Base-by-base conservation (phyloP, 2,329 filamentous ascomycete species). In the Fusarium coicis region DNA sequence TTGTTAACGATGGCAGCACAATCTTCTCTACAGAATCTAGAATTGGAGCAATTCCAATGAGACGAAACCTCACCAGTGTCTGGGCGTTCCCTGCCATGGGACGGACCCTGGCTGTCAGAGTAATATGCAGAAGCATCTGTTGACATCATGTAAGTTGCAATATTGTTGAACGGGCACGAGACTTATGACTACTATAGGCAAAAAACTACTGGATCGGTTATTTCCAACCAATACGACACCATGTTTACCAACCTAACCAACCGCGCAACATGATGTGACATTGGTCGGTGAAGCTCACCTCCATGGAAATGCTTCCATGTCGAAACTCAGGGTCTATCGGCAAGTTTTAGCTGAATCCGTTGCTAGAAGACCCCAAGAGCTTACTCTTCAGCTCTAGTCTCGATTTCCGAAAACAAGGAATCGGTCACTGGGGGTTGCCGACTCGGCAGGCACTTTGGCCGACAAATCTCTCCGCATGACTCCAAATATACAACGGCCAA, bases 381-480 rank as follows among this genome's bases (percentile, higher is more conserved):
- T 52, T 52, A 34, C 47, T 36, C n/a, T 34, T 53, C 23, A 53
- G 50, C 34, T 53, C 18, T 52, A 26, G 50, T 39, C 50, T 39
- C 4, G 23, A 53, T 39, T 39, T 28, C 50, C 50, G 34, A 56
- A 49, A 57, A 49, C 54, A 57, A 28, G 54, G 10, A 57, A 49
- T 36, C 28, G 7, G 40, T n/a, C n/a, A 18, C 43, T 49, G 42
- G 15, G 30, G 32, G 15, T 40, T 21, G 54, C 42, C 54, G 28
- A 57, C 32, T 57, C 54, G 37, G 54, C 54, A 57, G 23, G 19
- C 54, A 36, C 10, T 36, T 49, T 57, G 23, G 23, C 54, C 40
- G 23, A 49, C 21, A 57, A 28, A 36, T 36, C 23, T 57, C 54
- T 40, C 54, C 40, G 30, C 54, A 57, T 47, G 54, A 57, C 54